Percentiles rank a stretch among this genome's conserved stretches.
These are phyloP conservation scores for Xylariaceae sp. DNA, from an alignment of 2,329 filamentous ascomycete species.

Conservation along the genomic window DNA sequence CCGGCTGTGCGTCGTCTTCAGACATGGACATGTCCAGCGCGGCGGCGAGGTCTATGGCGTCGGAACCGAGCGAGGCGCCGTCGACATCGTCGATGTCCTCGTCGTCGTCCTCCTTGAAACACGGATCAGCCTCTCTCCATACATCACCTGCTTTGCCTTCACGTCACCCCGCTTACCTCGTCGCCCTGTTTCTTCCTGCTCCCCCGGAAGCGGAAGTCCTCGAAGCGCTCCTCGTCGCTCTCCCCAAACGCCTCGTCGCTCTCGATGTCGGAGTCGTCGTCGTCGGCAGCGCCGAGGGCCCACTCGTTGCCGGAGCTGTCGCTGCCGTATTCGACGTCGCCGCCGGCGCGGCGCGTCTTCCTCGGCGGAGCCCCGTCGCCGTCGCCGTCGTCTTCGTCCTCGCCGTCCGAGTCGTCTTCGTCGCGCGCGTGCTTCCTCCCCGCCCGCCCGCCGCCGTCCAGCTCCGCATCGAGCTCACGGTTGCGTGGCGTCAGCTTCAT, in stretches of 20 bases:
- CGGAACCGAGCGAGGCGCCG: conserved; percentile 49
- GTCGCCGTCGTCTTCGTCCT: conserved; percentile 54
- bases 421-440: conserved; percentile 35
- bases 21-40: conserved; percentile 40
- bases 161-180: conserved; percentile 26
- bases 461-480: conserved; percentile 41
- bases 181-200: conserved; percentile 40
- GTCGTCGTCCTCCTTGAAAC: conserved; percentile 41
- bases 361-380: conserved; percentile 49
- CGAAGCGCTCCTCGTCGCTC: conserved; percentile 79
- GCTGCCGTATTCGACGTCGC: conserved; percentile 63
- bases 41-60: conserved; percentile 51
- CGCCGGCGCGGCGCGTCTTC: conserved; percentile 43
- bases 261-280: conserved; percentile 58
- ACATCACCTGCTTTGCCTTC: neutral
- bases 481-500: conserved; percentile 42
- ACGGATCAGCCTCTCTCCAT: conserved; percentile 7
- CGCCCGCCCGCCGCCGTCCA: conserved; percentile 17
- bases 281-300: conserved; percentile 62
- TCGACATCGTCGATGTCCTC: conserved; percentile 47
- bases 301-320: conserved; percentile 84
- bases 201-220: conserved; percentile 57
- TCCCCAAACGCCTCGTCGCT: conserved; percentile 78
- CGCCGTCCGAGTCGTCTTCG: conserved; percentile 42
- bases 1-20: conserved; percentile 42